Evolutionary conservation across 1,284 basidiomycete genomes (phyloP), one percentile per base, ranked within the genome.

Genomic region (Malassezia arunalokei): DNA sequence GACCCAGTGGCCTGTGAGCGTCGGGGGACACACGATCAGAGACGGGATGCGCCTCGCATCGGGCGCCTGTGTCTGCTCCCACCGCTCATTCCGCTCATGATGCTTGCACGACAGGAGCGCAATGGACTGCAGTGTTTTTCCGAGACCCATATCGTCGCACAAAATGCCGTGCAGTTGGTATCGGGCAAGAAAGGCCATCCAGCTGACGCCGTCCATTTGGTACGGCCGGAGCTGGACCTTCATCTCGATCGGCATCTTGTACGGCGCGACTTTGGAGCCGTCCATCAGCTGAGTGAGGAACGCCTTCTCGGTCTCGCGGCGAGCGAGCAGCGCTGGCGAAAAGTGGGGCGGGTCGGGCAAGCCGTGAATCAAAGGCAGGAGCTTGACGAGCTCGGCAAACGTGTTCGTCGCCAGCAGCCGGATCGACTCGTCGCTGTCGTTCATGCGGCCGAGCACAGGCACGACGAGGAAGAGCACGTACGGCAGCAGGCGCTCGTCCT

Each of bases 141-240:
- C 94, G 6, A 99, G 82, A 59, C 94, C 94, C 92, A 98, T 98
- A 87, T 91, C 92, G 72, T 99, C 94, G 73, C 94, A 99, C 29
- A 99, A 82, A 63, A 98, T 89, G 17, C 94, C 94, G 73, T 99
- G 94, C 5, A 99, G 76, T 73, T 98, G 94, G 47, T 70, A 72
- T 47, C 68, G 68, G 29, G 90, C 86, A 39, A 99, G 78, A 78
- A 99, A 99, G 0, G 94, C 94, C 42, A 99, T 79, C 94, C 94
- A 99, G 74, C 90, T 96, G 63, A 99, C 87, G 40, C 94, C 94
- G 57, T 99, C 94, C 73, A 88, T 86, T 74, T 99, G 94, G 71
- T 99, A 99, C 73, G 90, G 89, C 53, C 94, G 83, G 44, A 99
- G 78, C 64, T 95, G 89, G 35, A 90, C 89, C 57, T 92, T 89